Evolutionary conservation across 371 early-diverging fungal species (phyloP).

Genomic region (Sporodiniella umbellata): DNA sequence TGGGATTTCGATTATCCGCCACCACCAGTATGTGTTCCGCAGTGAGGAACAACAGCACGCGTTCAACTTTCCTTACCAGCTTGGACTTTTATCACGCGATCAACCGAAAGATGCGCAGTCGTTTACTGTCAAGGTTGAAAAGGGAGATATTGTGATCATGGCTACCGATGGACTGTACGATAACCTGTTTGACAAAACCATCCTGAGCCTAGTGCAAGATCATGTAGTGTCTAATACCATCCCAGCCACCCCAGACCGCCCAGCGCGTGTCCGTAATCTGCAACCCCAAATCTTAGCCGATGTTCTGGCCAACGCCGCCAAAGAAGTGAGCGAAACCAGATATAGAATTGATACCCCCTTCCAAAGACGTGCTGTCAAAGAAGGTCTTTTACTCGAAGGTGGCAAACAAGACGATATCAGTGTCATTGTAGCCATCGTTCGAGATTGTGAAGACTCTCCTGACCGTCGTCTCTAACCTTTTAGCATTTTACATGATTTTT

Average conservation of each 20-base stretch:
- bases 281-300: slow-evolving; percentile 77
- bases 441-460: slow-evolving; percentile 59
- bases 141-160: slow-evolving; percentile 75
- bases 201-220: slow-evolving; percentile 36
- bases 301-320: slow-evolving; percentile 73
- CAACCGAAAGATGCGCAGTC: slow-evolving; percentile 65
- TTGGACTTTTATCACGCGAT: slow-evolving; percentile 69
- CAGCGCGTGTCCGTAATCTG: slow-evolving; percentile 31
- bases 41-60: slow-evolving; percentile 89
- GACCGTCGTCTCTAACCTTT: slow-evolving; percentile 20
- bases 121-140: slow-evolving; percentile 75
- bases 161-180: slow-evolving; percentile 82
- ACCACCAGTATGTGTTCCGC: slow-evolving; percentile 82
- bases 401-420: slow-evolving; percentile 87
- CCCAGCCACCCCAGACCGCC: slow-evolving; percentile 45
- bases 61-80: slow-evolving; percentile 81
- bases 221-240: slow-evolving; percentile 22
- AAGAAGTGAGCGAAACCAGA: slow-evolving; percentile 77
- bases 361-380: slow-evolving; percentile 74
- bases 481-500: neutral
- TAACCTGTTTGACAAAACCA: slow-evolving; percentile 80
- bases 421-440: slow-evolving; percentile 72
- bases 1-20: slow-evolving; percentile 83
- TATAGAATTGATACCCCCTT: slow-evolving; percentile 79
- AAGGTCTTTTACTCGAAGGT: slow-evolving; percentile 73